Evolutionary conservation across 345 rosid genomes (phyloP).

Genomic region (Hypericum perforatum): DNA sequence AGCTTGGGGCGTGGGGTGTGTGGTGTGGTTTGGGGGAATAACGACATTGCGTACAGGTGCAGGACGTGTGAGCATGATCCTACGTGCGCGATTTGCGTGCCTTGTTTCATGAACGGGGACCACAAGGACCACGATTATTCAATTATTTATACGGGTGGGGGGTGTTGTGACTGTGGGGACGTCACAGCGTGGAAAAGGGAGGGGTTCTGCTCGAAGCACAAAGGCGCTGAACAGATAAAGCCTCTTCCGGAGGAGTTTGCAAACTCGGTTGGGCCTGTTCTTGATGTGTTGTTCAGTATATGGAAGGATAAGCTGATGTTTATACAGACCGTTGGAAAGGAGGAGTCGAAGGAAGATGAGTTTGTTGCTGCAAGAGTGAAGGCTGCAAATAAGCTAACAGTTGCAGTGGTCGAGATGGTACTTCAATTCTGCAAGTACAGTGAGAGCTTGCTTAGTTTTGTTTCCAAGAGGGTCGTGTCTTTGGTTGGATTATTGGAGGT

Average conservation of each 20-base stretch:
- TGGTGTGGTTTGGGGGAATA: conserved; percentile 88
- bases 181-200: conserved; percentile 89
- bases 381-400: conserved; percentile 58
- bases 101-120: conserved; percentile 79
- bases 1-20: conserved; percentile 73
- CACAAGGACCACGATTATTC: conserved; percentile 74
- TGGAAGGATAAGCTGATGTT: conserved; percentile 55
- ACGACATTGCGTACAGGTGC: conserved; percentile 85
- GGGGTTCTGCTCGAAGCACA: conserved; percentile 88
- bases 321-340: conserved; percentile 31
- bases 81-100: conserved; percentile 91
- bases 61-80: conserved; percentile 79
- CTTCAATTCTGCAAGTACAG: conserved; percentile 61
- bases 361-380: conserved; percentile 20
- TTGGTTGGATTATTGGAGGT: conserved; percentile 51
- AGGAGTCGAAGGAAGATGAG: conserved; percentile 27
- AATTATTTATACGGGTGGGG: conserved; percentile 70
- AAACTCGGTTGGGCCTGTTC: conserved; percentile 58
- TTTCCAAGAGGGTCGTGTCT: conserved; percentile 51
- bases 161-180: conserved; percentile 99
- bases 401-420: conserved; percentile 65
- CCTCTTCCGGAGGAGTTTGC: conserved; percentile 64
- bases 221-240: conserved; percentile 86
- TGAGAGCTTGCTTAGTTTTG: conserved; percentile 89
- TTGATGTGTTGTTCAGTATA: conserved; percentile 50